A percentile compares a stretch with the other conserved stretches of the same genome.
phyloP scores from a whole-genome alignment of 2,329 filamentous ascomycete species.

The Shiraia bambusicola region DNA sequence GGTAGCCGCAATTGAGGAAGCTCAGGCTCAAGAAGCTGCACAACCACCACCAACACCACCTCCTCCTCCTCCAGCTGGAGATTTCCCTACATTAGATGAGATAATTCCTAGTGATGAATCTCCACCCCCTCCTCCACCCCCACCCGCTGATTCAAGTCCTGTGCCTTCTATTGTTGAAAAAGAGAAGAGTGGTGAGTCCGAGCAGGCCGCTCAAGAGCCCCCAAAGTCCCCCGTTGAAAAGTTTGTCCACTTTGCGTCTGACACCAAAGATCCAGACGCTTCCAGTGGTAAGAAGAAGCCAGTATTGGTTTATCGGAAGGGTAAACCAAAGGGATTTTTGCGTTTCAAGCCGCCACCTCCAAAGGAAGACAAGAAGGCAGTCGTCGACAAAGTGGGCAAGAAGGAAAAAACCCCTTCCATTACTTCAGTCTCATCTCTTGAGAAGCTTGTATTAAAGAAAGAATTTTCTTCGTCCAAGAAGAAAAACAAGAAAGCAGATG shows the following conservation, averaged over 20 bases:
- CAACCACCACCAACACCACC: slow-evolving; percentile 11
- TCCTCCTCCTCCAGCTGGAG: slow-evolving; percentile 8
- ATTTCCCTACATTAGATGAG: slow-evolving; percentile 6
- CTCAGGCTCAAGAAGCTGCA: slow-evolving; percentile 4
- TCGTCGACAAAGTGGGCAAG: slow-evolving; percentile 19
- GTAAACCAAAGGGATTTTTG: slow-evolving; percentile 36
- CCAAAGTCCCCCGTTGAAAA: slow-evolving; percentile 35
- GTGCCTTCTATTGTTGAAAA: slow-evolving; percentile 19
- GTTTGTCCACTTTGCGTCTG: slow-evolving; percentile 41
- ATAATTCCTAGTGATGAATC: slow-evolving; percentile 10
- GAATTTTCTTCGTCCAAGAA: slow-evolving; percentile 17
- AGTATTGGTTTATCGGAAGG: slow-evolving; percentile 25
- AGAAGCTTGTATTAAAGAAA: slow-evolving; percentile 12
- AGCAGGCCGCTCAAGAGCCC: slow-evolving; percentile 38
- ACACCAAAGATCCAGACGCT: slow-evolving; percentile 42
- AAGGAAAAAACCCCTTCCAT: slow-evolving; percentile 23
- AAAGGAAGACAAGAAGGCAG: slow-evolving; percentile 37
- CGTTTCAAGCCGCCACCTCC: slow-evolving; percentile 27
- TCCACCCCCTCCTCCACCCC: slow-evolving; percentile 14
- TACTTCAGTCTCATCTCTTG: slow-evolving; percentile 18
- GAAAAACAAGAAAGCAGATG: slow-evolving; percentile 31
- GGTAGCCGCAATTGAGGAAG: slow-evolving; percentile 7
- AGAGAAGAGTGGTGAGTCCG: slow-evolving; percentile 43
- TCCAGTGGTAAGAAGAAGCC: slow-evolving; percentile 33
- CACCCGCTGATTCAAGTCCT: slow-evolving; percentile 10